Evolutionary conservation across 768 basidiomycete genomes (phyloP).

Genomic region (Glaciozyma antarctica): DNA sequence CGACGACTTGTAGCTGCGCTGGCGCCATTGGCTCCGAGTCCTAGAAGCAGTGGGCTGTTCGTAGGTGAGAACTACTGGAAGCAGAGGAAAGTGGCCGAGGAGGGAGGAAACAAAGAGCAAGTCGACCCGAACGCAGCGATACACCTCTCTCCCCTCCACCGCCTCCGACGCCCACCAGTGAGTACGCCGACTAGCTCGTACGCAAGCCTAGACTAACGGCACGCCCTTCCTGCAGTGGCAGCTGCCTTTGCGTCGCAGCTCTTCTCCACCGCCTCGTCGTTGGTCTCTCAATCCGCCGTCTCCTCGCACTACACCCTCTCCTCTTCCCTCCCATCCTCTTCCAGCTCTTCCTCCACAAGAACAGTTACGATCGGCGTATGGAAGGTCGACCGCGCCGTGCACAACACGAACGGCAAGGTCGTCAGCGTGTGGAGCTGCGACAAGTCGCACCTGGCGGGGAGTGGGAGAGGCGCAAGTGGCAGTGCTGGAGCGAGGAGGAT

Average conservation of each 20-base stretch:
- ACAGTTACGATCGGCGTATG: conserved; percentile 53
- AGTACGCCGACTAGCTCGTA: no score
- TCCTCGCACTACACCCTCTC: not conserved
- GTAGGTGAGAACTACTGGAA: no score
- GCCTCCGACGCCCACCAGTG: no score
- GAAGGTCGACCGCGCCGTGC: conserved; percentile 74
- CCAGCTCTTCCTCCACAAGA: not conserved
- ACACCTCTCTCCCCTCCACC: no score
- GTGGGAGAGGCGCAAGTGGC: not conserved
- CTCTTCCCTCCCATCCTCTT: not conserved
- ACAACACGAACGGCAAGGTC: conserved; percentile 80
- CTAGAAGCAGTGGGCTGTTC: no score
- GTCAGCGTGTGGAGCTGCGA: conserved; percentile 91
- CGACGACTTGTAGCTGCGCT: no score
- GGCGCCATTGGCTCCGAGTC: no score
- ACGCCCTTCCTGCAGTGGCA: no score
- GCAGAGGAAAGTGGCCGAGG: no score
- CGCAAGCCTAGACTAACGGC: no score
- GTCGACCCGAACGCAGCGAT: no score
- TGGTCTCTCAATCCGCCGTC: not conserved
- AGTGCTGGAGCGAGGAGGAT: conserved; percentile 44
- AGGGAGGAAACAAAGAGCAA: no score
- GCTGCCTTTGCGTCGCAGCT: not conserved
- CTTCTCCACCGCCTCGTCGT: not conserved
- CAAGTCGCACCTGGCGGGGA: conserved; percentile 56